These are phyloP conservation scores for Chlorella sorokiniana DNA, from an alignment of 139 green algal genomes.

Conservation along the genomic window DNA sequence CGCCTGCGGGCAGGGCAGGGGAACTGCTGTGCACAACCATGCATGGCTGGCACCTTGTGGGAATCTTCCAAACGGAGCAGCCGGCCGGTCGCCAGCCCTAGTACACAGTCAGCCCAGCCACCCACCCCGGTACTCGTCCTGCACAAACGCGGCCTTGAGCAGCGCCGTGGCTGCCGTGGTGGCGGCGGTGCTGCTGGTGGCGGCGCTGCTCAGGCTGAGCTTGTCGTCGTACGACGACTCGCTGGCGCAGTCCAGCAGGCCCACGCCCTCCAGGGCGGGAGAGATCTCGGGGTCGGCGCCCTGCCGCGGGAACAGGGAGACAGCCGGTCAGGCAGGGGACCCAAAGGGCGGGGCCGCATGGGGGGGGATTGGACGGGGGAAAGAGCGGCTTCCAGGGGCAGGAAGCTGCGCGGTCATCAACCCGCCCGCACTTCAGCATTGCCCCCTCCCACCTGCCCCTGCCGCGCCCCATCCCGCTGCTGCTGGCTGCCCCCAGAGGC, in stretches of 20 bases:
- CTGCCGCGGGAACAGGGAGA: no score
- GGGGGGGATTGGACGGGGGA: neutral
- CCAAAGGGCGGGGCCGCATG: neutral
- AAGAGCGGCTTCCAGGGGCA: neutral
- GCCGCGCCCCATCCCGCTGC: neutral
- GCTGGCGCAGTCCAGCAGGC: slow-evolving; percentile 11
- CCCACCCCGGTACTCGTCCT: slow-evolving; percentile 39
- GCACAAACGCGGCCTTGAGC: slow-evolving; percentile 16
- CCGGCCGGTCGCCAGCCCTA: neutral
- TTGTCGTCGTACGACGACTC: slow-evolving; percentile 25
- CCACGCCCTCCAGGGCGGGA: neutral
- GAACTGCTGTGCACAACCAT: neutral
- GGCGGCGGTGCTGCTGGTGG: neutral
- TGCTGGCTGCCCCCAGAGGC: neutral
- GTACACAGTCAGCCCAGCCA: neutral
- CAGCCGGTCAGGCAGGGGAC: no score
- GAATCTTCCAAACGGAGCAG: neutral
- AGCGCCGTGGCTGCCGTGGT: neutral
- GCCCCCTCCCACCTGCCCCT: neutral
- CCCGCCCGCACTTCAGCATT: neutral
- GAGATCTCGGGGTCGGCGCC: neutral
- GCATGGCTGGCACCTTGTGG: no score
- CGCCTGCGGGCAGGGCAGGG: slow-evolving; percentile 1
- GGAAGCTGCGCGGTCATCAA: neutral
- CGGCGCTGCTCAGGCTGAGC: slow-evolving; percentile 22